phyloP scores from a whole-genome alignment of 31 red algal species.

The Odonthalia washingtoniensis region DNA sequence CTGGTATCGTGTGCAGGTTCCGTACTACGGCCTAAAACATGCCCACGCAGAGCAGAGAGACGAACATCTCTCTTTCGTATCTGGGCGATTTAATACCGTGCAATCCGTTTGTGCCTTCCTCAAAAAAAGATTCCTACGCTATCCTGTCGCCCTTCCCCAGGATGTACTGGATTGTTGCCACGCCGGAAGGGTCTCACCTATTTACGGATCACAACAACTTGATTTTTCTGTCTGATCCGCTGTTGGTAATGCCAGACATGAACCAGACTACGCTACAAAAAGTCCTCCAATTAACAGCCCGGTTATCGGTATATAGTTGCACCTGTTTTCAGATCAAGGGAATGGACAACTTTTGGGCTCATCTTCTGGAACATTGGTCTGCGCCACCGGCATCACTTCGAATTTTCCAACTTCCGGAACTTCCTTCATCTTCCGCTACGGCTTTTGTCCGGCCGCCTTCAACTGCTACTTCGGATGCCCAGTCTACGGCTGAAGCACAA shows the following conservation, averaged over 20 bases:
- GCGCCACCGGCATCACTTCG: neutral
- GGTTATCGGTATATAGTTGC: neutral
- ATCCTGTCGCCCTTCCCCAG: neutral
- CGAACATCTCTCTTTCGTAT: neutral
- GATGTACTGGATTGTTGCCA: neutral
- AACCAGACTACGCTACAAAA: neutral
- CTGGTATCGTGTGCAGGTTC: slow-evolving; percentile 16
- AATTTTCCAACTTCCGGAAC: neutral
- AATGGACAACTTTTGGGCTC: slow-evolving; percentile 2
- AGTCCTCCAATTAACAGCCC: neutral
- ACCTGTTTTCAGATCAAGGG: neutral
- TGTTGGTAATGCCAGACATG: neutral
- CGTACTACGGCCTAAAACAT: neutral
- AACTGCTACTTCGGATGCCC: neutral
- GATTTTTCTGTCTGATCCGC: neutral
- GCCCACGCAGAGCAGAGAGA: neutral
- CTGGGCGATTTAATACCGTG: neutral
- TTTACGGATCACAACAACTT: slow-evolving; percentile 15
- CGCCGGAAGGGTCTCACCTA: neutral
- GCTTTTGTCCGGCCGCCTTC: neutral
- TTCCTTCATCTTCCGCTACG: neutral
- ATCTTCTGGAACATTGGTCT: neutral
- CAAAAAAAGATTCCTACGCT: neutral
- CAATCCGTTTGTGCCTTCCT: neutral
- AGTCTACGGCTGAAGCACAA: neutral